Evolutionary conservation across 768 basidiomycete genomes (phyloP), one percentile per base, ranked within the genome.

Genomic region (Tephrocybe rancida): DNA sequence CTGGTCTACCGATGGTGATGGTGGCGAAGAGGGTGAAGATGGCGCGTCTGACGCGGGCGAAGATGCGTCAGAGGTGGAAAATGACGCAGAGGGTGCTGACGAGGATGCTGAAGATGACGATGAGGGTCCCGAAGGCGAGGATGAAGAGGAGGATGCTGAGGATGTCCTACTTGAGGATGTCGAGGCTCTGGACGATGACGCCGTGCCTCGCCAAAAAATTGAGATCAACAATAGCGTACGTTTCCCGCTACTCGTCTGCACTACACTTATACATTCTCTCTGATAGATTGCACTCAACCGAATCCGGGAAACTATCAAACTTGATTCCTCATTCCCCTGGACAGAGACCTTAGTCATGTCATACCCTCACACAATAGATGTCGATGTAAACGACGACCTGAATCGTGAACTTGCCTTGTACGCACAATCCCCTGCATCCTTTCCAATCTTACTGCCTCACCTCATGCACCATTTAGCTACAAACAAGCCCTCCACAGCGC

Each of bases 371-470:
- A 77, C 79, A 18, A 86, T 92, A 51, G 80, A 86, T 3, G 87
- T 86, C 27, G 88, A 93, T 59, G 86, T 93, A 22, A 70, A 90
- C 48, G 90, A 95, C 68, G 96, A 98, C 70, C 78, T 99, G 22
- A 89, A 92, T 61, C 90, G 97, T 54, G 97, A 99, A 72, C 83
- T 98, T 38, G 91, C 93, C 16, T 98, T 99, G 95, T 98, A 69
- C 56, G 92, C 78, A 32, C 24, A 42, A 41, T 34, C 35, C 32
- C 22, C 19, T 35, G n/a, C 34, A 42, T 48, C 43, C 18, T 22
- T 38, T 47, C 38, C n/a, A 10, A 21, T 19, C 21, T 30, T n/a
- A 52, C n/a, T 34, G 21, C 41, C 34, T 30, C 16, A 44, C 45
- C 37, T 4, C 30, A 26, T 37, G 11, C 49, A 19, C 53, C 24